Conservation (phyloP, 106 monocot genomes). For the Dioscorea dumetorum region DNA sequence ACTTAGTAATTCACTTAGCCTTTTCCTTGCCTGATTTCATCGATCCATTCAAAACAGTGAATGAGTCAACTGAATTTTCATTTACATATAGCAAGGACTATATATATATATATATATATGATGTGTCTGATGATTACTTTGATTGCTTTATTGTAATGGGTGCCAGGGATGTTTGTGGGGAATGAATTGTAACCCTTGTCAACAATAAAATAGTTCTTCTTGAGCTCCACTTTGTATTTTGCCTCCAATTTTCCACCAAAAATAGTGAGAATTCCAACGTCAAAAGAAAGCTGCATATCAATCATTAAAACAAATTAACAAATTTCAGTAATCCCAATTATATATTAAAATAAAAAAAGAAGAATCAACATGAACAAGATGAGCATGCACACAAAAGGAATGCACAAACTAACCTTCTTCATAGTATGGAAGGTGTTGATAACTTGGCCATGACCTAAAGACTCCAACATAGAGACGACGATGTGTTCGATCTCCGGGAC, state of each 20-base stretch:
- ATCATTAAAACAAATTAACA: background rate
- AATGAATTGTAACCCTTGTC: constrained; percentile 93
- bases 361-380: too few species aligned
- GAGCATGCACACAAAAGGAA: too few species aligned
- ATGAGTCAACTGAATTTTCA: too few species aligned
- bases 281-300: constrained; percentile 55
- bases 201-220: constrained; percentile 58
- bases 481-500: constrained; percentile 34
- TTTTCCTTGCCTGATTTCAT: constrained; percentile 53
- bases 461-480: constrained; percentile 24
- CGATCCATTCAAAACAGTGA: too few species aligned
- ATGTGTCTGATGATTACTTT: constrained; percentile 19
- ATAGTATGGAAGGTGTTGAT: constrained; percentile 49
- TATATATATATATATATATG: too few species aligned
- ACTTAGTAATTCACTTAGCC: constrained; percentile 31
- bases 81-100: too few species aligned
- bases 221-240: constrained; percentile 36
- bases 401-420: constrained; percentile 46
- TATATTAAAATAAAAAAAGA: background rate
- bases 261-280: constrained; percentile 59
- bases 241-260: constrained; percentile 49
- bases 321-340: too few species aligned
- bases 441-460: constrained; percentile 21
- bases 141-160: constrained; percentile 53
- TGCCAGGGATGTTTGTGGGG: constrained; percentile 51